Base-by-base conservation (phyloP, 2,329 filamentous ascomycete genomes). In the Septoria petroselini region DNA sequence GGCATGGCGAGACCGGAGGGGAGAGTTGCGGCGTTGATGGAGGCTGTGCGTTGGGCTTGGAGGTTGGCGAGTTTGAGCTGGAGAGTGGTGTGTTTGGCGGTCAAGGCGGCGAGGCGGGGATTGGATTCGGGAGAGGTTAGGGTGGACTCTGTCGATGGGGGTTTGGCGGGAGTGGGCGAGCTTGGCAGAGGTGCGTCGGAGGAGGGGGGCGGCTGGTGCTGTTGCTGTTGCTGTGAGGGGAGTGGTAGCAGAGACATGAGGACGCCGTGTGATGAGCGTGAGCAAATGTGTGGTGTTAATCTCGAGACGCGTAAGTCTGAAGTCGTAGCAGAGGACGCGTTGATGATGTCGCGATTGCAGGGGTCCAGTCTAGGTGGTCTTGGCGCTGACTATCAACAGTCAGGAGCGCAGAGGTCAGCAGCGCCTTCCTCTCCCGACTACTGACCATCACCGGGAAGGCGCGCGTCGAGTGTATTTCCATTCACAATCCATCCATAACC, bases 51-150 rank as follows among this genome's bases (percentile, higher is more conserved):
- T 55, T 77, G 69, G 11, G 70, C 56, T 60, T 72, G 67, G 3
- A 82, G 70, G 17, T 70, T 64, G 0, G 70, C 63, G 17, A 78
- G 73, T 43, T 75, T 77, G 9, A 70, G 61, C 65, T 78, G 70
- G 35, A 82, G 71, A 17, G 65, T 62, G 7, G 65, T 62, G 59
- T 67, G 66, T 52, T 57, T 59, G 29, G 59, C 42, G 21, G 46
- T 25, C 17, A 63, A 54, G n/a, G 59, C 54, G 37, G 52, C 23
- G 9, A 60, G 53, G 23, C 55, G 59, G 3, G 60, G 55, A 33
- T 56, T 60, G 12, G 23, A 27, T 17, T 31, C 30, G 8, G 23
- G 34, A 9, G 17, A n/a, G 17, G 21, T 27, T 17, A 30, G 19
- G 17, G 31, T 33, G 25, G 35, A 21, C 34, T 47, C 19, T 19